These are phyloP conservation scores for Xenosphaeropsis pyriputrescens DNA, from an alignment of 2,329 filamentous ascomycete species.

Conservation along the genomic window DNA sequence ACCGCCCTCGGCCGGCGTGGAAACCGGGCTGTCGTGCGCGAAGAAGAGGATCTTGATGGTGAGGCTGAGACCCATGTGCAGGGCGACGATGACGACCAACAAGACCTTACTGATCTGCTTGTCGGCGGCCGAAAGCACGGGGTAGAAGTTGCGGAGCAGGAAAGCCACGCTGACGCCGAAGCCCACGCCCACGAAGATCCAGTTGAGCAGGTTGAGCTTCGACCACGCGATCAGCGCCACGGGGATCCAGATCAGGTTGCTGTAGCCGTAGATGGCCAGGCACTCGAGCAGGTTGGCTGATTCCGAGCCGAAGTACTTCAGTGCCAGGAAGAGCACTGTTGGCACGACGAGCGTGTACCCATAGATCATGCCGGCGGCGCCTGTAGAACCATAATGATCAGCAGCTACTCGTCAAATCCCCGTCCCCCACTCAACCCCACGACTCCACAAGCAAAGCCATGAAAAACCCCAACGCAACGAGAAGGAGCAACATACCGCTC, in stretches of 20 bases:
- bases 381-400: conserved; percentile 20
- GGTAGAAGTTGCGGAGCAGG: conserved; percentile 74
- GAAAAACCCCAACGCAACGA: not conserved
- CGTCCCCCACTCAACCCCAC: not conserved
- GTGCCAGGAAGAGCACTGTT: conserved; percentile 67
- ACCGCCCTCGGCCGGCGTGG: conserved; percentile 3
- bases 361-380: conserved; percentile 84
- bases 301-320: conserved; percentile 93
- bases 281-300: conserved; percentile 88
- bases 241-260: conserved; percentile 93
- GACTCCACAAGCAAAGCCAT: not conserved
- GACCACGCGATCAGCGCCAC: conserved; percentile 89
- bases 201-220: conserved; percentile 75
- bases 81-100: conserved; percentile 65
- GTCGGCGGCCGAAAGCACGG: conserved; percentile 85
- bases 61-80: conserved; percentile 82
- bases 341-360: conserved; percentile 88
- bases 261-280: conserved; percentile 90
- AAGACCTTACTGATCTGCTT: conserved; percentile 81
- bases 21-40: conserved; percentile 54
- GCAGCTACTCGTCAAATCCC: not conserved
- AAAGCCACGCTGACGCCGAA: conserved; percentile 75
- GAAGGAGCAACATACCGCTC: conserved; percentile 42
- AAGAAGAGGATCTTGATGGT: conserved; percentile 98
- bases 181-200: conserved; percentile 78